Percentiles rank a stretch among this genome's conserved stretches.
phyloP scores from a whole-genome alignment of 768 basidiomycete species.

The Hygrocybe punicea region DNA sequence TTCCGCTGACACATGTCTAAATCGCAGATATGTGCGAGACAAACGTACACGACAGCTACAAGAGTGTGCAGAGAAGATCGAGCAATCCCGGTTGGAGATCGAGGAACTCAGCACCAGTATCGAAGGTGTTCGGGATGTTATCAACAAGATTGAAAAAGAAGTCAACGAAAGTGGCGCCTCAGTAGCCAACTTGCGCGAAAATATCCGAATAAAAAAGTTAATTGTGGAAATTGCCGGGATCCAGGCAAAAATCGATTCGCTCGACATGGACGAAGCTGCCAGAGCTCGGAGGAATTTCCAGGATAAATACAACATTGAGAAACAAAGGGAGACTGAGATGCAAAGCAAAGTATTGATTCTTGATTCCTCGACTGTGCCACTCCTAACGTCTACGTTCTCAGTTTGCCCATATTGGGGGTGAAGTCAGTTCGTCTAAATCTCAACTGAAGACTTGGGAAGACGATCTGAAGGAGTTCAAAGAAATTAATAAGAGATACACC shows the following conservation, averaged over 20 bases:
- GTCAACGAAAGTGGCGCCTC: slow-evolving; percentile 72
- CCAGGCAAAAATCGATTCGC: slow-evolving; percentile 65
- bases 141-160: slow-evolving; percentile 68
- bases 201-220: slow-evolving; percentile 72
- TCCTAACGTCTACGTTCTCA: slow-evolving; percentile 26
- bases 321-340: slow-evolving; percentile 68
- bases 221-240: slow-evolving; percentile 61
- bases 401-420: slow-evolving; percentile 81
- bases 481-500: slow-evolving; percentile 80
- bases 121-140: slow-evolving; percentile 38
- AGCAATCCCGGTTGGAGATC: slow-evolving; percentile 39
- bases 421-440: slow-evolving; percentile 67
- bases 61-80: slow-evolving; percentile 56
- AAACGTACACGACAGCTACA: slow-evolving; percentile 58
- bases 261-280: slow-evolving; percentile 83
- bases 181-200: slow-evolving; percentile 73
- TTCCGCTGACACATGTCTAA: slow-evolving; percentile 1
- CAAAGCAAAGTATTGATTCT: slow-evolving; percentile 56
- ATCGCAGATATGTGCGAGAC: slow-evolving; percentile 66
- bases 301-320: slow-evolving; percentile 67
- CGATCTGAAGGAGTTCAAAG: slow-evolving; percentile 83
- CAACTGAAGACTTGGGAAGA: slow-evolving; percentile 62
- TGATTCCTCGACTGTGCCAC: not conserved
- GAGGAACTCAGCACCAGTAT: slow-evolving; percentile 36
- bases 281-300: slow-evolving; percentile 84